Percentiles rank a stretch among this genome's conserved stretches.
phyloP scores from a whole-genome alignment of 2,329 filamentous ascomycete species.

The Aspergillus aculeatus region DNA sequence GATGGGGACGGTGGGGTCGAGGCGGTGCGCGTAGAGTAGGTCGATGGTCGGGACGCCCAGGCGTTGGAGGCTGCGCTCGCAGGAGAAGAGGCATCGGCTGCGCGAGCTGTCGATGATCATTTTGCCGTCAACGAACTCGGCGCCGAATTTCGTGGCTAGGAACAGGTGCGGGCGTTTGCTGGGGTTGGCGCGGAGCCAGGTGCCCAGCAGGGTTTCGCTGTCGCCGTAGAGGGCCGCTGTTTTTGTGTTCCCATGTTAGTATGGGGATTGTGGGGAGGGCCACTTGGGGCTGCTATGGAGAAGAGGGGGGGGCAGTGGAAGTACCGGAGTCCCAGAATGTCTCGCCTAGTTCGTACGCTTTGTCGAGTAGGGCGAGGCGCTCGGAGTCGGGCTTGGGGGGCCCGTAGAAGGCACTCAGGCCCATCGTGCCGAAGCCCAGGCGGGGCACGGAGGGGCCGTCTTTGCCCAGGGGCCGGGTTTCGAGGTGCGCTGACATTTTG shows the following conservation, averaged over 20 bases:
- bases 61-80: conserved; percentile 35
- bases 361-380: conserved; percentile 26
- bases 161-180: conserved; percentile 43
- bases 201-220: conserved; percentile 32
- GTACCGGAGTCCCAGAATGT: conserved; percentile 31
- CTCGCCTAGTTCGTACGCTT: conserved; percentile 31
- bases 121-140: conserved; percentile 20
- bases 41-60: conserved; percentile 42
- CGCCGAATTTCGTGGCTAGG: conserved; percentile 42
- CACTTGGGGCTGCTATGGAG: neutral
- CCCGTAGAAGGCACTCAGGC: conserved; percentile 26
- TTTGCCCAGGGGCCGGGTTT: conserved; percentile 16
- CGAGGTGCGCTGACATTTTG: neutral
- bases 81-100: conserved; percentile 36
- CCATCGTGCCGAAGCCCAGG: conserved; percentile 28
- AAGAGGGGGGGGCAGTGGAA: neutral
- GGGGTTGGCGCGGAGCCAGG: conserved; percentile 40
- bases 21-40: conserved; percentile 47
- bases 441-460: conserved; percentile 22
- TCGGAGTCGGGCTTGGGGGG: conserved; percentile 15
- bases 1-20: conserved; percentile 45
- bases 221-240: conserved; percentile 32
- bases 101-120: conserved; percentile 34
- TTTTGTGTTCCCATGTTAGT: neutral
- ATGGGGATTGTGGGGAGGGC: neutral